Evolutionary conservation across 169 alveolate genomes (phyloP), one percentile per base, ranked within the genome.

Genomic region (Eimeria tenella): DNA sequence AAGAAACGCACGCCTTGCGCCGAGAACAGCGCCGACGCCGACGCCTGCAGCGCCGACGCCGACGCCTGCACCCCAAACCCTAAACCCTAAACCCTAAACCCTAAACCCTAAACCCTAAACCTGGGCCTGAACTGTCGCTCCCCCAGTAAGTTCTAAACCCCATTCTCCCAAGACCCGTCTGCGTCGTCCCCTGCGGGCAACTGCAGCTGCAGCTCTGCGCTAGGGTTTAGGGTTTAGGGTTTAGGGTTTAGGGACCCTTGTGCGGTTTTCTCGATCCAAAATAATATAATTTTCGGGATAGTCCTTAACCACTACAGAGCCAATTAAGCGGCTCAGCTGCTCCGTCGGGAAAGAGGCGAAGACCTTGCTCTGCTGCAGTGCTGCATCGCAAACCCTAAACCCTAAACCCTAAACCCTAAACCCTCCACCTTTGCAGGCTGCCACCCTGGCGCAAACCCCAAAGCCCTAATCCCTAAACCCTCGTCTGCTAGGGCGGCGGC

Each of bases 321-420:
- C 98, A 17, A 96, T 97, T 52, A 97, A 90, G 70, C 93, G 96
- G 58, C 96, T 93, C 75, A 97, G 86, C 90, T 97, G 98, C 21
- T 97, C 98, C 15, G 96, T 96, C 11, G 98, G 97, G 62, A 97
- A 97, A 55, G 97, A 98, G 58, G 95, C 95, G 93, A 97, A 97
- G 21, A 97, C 97, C 23, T 95, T 96, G 82, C 98, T 97, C 58
- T 97, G 97, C 87, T 97, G 99, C 70, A 97, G 93, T 8, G 97
- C 96, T 75, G 96, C 97, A 95, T 10, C 31, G 17, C 86, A 73
- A 73, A 73, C 56, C 52, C 83, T 73, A 49, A 21, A 31, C 86
- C 86, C 50, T 13, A 71, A 19, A 71, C 82, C 55, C 49, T 58
- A 11, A 58, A 58, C 68, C 68, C 11, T 17, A 58, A 58, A 58